phyloP scores from a whole-genome alignment of 2,329 filamentous ascomycete species.

The Curvularia eragrostidis region DNA sequence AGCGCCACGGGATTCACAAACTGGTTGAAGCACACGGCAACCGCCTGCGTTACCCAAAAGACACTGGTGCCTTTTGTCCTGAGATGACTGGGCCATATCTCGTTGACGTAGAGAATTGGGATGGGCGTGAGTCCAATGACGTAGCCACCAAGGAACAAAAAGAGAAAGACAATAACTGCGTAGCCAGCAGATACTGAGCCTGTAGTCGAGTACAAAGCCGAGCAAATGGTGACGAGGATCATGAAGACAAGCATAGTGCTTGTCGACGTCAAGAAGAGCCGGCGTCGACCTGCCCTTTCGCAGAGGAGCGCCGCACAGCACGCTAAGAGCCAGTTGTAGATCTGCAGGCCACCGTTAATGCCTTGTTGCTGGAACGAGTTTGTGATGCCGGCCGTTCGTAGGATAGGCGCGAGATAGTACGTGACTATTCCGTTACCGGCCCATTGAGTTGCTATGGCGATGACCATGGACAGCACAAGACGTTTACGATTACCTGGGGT shows the following conservation, averaged over 20 bases:
- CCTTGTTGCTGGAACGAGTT: background rate
- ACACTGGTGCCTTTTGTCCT: slow-evolving; percentile 29
- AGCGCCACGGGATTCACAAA: background rate
- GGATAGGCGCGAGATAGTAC: background rate
- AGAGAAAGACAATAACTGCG: background rate
- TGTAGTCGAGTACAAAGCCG: background rate
- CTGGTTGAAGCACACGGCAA: background rate
- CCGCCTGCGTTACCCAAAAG: slow-evolving; percentile 26
- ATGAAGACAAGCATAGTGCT: background rate
- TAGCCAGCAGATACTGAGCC: background rate
- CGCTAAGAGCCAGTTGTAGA: background rate
- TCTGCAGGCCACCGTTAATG: background rate
- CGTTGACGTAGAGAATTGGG: slow-evolving; percentile 42
- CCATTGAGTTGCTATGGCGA: background rate
- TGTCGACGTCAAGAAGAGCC: background rate
- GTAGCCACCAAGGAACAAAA: background rate
- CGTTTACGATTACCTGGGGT: background rate
- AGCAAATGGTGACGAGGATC: background rate
- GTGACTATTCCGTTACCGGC: background rate
- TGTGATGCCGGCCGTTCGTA: background rate
- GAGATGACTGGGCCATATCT: slow-evolving; percentile 45
- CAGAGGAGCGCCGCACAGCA: background rate
- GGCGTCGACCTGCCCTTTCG: background rate
- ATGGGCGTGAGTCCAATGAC: slow-evolving; percentile 39
- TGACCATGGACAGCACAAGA: background rate